These are phyloP conservation scores for Hypomontagnella monticulosa DNA, from an alignment of 495 filamentous ascomycete genomes.

Conservation along the genomic window DNA sequence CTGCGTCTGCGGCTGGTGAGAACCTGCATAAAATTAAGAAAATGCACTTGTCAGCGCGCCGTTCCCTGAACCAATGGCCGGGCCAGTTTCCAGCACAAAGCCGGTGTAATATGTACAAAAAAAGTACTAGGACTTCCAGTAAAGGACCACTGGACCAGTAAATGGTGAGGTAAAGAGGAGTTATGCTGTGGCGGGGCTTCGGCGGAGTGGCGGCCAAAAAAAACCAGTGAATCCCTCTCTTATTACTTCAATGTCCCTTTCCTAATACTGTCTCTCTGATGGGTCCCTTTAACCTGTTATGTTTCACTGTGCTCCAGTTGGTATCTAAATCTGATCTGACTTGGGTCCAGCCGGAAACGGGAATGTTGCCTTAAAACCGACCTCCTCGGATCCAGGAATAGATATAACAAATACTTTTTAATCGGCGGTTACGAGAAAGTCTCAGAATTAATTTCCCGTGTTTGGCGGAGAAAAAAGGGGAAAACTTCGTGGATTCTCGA, in stretches of 20 bases:
- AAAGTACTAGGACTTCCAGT: neutral
- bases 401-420: neutral
- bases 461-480: neutral
- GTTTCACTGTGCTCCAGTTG: too few relatives aligned
- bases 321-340: neutral
- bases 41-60: slow-evolving; percentile 43
- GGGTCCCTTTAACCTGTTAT: too few relatives aligned
- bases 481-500: neutral
- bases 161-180: slow-evolving; percentile 10
- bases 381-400: slow-evolving; percentile 11
- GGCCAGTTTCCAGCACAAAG: slow-evolving; percentile 8
- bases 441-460: slow-evolving; percentile 7
- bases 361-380: neutral
- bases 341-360: neutral
- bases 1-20: slow-evolving; percentile 43
- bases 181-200: slow-evolving; percentile 17
- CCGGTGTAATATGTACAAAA: slow-evolving; percentile 26
- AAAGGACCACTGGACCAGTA: neutral
- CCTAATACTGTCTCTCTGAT: neutral
- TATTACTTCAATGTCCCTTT: neutral
- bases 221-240: neutral
- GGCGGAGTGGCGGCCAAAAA: neutral
- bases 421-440: neutral
- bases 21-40: slow-evolving; percentile 54
- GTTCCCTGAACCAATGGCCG: slow-evolving; percentile 27